Conservation (phyloP, 2,329 filamentous ascomycete genomes). For the Colletotrichum sp. region DNA sequence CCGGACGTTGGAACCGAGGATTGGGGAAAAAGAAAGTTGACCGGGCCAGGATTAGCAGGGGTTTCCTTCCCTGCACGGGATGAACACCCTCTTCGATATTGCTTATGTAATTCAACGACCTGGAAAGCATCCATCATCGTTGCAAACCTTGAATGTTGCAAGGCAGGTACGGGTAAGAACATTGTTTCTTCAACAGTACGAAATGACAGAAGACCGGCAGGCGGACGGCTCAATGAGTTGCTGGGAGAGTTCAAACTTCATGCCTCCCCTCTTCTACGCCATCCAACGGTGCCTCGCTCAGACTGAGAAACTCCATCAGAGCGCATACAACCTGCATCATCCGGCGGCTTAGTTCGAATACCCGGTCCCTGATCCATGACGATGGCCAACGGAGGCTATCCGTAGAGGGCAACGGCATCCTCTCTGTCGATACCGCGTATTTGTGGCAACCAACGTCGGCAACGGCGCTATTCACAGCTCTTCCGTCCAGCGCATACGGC, state of each 20-base stretch:
- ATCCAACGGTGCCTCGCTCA: not conserved
- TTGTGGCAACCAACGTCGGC: not conserved
- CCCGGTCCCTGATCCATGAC: not conserved
- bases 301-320: not conserved
- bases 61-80: not conserved
- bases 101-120: not conserved
- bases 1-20: not conserved
- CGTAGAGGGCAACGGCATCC: not conserved
- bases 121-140: not conserved
- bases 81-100: not conserved
- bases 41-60: not conserved
- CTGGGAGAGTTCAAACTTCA: not conserved
- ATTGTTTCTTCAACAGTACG: not conserved
- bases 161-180: not conserved
- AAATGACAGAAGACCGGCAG: not conserved
- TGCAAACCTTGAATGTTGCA: not conserved
- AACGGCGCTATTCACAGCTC: not conserved
- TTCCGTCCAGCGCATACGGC: not conserved
- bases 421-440: not conserved
- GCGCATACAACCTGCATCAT: not conserved
- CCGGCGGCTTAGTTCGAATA: not conserved
- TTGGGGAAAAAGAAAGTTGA: not conserved
- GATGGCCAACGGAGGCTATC: not conserved
- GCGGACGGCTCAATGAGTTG: not conserved
- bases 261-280: not conserved